Conservation (phyloP, 2,329 filamentous ascomycete species). For the Penicillium brevicompactum region DNA sequence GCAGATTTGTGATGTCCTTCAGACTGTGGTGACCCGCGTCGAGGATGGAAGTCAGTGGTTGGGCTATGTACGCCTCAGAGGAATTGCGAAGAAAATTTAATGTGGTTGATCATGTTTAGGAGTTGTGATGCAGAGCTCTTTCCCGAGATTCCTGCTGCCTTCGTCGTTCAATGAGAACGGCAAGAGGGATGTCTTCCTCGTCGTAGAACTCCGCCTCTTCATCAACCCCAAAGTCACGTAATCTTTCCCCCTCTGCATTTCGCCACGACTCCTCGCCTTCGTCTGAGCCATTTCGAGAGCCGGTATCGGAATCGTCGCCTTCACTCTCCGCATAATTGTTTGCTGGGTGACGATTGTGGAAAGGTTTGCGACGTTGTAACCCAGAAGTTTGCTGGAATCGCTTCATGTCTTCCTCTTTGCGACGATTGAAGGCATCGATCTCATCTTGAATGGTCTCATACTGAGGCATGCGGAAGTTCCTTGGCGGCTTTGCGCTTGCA, state of each 20-base stretch:
- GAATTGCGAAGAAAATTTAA: conserved; percentile 38
- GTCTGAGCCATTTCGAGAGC: conserved; percentile 27
- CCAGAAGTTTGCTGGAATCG: conserved; percentile 40
- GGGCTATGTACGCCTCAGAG: conserved; percentile 51
- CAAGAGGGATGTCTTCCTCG: conserved; percentile 62
- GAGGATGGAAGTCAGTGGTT: conserved; percentile 59
- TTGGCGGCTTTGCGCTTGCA: conserved; percentile 22
- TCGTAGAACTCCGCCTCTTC: conserved; percentile 67
- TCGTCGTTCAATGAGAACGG: conserved; percentile 52
- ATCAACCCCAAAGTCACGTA: conserved; percentile 67
- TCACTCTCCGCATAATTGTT: conserved; percentile 9
- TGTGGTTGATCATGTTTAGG: background rate
- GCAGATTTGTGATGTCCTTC: conserved; percentile 59
- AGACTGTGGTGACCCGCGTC: conserved; percentile 57
- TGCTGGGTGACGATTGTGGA: conserved; percentile 42
- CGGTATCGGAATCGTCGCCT: conserved; percentile 18
- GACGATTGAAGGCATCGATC: conserved; percentile 55
- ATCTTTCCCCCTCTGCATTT: conserved; percentile 63
- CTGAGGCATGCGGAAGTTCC: conserved; percentile 23
- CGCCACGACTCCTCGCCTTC: conserved; percentile 64
- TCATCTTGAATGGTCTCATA: conserved; percentile 44
- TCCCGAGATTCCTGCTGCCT: conserved; percentile 15
- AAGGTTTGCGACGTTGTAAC: conserved; percentile 44
- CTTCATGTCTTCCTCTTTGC: conserved; percentile 56
- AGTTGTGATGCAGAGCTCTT: background rate